These are phyloP conservation scores for Neurospora tetraspora DNA, from an alignment of 495 filamentous ascomycete genomes.

Conservation along the genomic window DNA sequence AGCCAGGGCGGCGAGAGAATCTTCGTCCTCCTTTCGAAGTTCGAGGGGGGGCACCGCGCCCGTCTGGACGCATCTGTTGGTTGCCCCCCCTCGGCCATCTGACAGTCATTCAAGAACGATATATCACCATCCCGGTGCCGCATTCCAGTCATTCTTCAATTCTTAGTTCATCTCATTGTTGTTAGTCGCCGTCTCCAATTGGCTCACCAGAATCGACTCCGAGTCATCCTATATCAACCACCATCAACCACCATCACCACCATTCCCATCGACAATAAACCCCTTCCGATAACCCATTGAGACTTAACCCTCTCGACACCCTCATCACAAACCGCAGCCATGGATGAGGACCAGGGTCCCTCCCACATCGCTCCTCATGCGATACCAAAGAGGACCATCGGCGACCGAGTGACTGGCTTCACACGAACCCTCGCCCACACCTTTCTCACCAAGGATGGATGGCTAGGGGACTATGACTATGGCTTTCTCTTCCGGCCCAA, in stretches of 20 bases:
- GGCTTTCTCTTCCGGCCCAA: slow-evolving; percentile 60
- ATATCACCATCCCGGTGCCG: neutral
- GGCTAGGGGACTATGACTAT: slow-evolving; percentile 85
- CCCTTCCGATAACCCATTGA: neutral
- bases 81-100: neutral
- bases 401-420: slow-evolving; percentile 17
- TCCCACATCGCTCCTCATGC: slow-evolving; percentile 32
- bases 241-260: neutral
- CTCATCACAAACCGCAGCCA: slow-evolving; percentile 8
- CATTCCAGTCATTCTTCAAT: neutral
- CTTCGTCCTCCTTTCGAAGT: neutral
- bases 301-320: neutral
- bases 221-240: neutral
- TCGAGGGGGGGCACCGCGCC: neutral
- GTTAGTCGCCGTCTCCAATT: neutral
- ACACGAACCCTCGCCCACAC: slow-evolving; percentile 27
- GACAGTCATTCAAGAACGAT: neutral
- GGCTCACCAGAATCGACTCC: neutral
- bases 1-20: neutral
- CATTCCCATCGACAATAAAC: neutral
- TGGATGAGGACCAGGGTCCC: slow-evolving; percentile 38
- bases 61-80: neutral
- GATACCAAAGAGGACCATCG: slow-evolving; percentile 22
- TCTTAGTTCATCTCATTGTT: neutral
- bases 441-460: slow-evolving; percentile 52